Percentiles rank a stretch among this genome's conserved stretches.
phyloP scores from a whole-genome alignment of 2,329 filamentous ascomycete species.

The Fusarium brevicatenulatum region DNA sequence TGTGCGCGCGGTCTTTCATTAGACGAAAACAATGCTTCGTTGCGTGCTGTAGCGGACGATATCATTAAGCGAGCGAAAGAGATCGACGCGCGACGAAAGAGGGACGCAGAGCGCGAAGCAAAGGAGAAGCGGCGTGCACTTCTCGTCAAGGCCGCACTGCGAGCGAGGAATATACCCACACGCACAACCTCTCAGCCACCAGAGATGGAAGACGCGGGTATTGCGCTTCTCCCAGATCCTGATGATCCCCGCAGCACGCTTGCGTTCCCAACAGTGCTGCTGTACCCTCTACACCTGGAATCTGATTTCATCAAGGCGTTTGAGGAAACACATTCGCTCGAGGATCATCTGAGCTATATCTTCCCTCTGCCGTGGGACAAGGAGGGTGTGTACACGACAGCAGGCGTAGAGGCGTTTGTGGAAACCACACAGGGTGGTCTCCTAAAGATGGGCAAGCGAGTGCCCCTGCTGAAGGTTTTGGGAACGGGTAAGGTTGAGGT shows the following conservation, averaged over 20 bases:
- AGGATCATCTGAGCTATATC: slow-evolving; percentile 84
- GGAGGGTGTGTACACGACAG: slow-evolving; percentile 70
- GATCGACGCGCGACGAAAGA: slow-evolving; percentile 64
- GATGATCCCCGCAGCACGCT: slow-evolving; percentile 78
- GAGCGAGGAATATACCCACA: slow-evolving; percentile 75
- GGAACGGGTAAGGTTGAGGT: slow-evolving; percentile 83
- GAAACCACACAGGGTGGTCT: slow-evolving; percentile 83
- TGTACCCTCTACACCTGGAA: slow-evolving; percentile 86
- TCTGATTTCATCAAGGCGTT: slow-evolving; percentile 93
- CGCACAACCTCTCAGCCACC: slow-evolving; percentile 76
- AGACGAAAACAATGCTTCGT: slow-evolving; percentile 75
- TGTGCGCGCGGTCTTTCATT: slow-evolving; percentile 77
- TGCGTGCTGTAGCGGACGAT: slow-evolving; percentile 70
- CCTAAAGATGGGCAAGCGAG: slow-evolving; percentile 89
- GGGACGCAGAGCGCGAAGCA: slow-evolving; percentile 65
- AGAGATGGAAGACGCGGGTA: slow-evolving; percentile 84
- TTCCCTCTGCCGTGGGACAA: slow-evolving; percentile 90
- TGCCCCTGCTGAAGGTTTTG: slow-evolving; percentile 79
- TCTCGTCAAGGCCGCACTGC: slow-evolving; percentile 73
- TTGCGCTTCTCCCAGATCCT: slow-evolving; percentile 77
- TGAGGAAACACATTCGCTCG: slow-evolving; percentile 77
- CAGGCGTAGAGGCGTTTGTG: slow-evolving; percentile 85
- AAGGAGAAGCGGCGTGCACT: slow-evolving; percentile 65
- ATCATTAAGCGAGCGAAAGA: slow-evolving; percentile 68
- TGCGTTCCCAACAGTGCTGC: slow-evolving; percentile 79